Evolutionary conservation across 2,329 filamentous ascomycete species (phyloP), one percentile per base, ranked within the genome.

Genomic region (Fusarium pseudocircinatum): DNA sequence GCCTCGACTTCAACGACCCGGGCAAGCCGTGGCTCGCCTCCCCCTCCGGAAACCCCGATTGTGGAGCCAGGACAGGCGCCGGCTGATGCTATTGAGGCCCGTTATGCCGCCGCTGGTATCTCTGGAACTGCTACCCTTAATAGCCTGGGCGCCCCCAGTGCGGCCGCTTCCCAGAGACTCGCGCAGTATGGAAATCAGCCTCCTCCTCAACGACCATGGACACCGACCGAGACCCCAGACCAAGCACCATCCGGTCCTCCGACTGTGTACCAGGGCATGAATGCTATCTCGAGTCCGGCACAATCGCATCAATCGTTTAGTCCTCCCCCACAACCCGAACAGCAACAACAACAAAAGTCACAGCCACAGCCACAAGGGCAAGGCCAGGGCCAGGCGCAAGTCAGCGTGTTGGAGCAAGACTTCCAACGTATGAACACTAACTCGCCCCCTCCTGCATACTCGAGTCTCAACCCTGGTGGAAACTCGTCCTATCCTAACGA

Each of bases 391-490:
- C 80, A 79, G 68, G 77, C 79, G 37, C 90, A 91, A 75, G 86
- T 90, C 67, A 94, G 90, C 83, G 89, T 93, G n/a, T 82, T 97
- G 40, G 94, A 97, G 78, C 92, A 95, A 76, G 95, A 97, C 75
- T 93, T 97, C 80, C 91, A 94, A 75, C 91, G 94, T 24, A 88
- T 97, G 88, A 91, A 94, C 75, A 87, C 91, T 36, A 93, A 94
- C 28, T 95, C 94, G 60, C 95, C 96, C 20, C 96, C 96, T 26
- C 96, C 96, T n/a, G 96, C 96, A 11, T 99, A 99, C 82, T 96
- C 94, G 15, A 96, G 92, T 77, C 89, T 97, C 50, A 90, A 87
- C 64, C 82, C 86, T 1, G 83, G 82, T 44, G 82, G 83, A 34
- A 78, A 86, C 81, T 77, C 91, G 83, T 76, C 89, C 84, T 96